phyloP scores from a whole-genome alignment of 2,329 filamentous ascomycete species.

The Trichophyton equinum region DNA sequence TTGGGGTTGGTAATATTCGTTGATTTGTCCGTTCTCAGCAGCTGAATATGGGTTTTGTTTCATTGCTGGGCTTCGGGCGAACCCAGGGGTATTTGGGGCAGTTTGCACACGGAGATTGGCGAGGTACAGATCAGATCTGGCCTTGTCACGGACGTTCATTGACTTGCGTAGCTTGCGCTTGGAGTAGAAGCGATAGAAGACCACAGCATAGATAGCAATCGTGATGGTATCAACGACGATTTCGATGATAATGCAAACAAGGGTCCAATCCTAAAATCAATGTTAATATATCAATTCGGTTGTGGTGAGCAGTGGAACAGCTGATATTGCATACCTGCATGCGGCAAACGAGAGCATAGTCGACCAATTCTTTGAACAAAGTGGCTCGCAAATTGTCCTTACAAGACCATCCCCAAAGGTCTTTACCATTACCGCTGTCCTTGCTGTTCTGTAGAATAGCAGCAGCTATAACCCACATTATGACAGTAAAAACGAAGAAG shows the following conservation, averaged over 20 bases:
- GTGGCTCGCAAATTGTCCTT: constrained; percentile 70
- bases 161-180: constrained; percentile 92
- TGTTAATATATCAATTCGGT: constrained; percentile 5
- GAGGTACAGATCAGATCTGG: constrained; percentile 88
- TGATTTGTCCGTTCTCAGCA: constrained; percentile 38
- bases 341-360: constrained; percentile 84
- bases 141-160: constrained; percentile 90
- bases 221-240: constrained; percentile 83
- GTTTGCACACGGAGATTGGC: constrained; percentile 73
- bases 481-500: constrained; percentile 84
- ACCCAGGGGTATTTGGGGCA: constrained; percentile 86
- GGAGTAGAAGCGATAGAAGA: constrained; percentile 96
- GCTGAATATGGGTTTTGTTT: constrained; percentile 35
- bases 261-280: constrained; percentile 62
- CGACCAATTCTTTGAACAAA: constrained; percentile 65
- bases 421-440: constrained; percentile 61
- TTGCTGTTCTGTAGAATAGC: constrained; percentile 70
- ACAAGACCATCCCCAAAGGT: constrained; percentile 98
- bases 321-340: constrained; percentile 50
- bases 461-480: constrained; percentile 84
- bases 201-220: constrained; percentile 81
- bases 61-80: constrained; percentile 54
- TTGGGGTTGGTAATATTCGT: constrained; percentile 31
- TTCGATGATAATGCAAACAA: constrained; percentile 96
- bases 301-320: constrained; percentile 16